A percentile compares a stretch with the other conserved stretches of the same genome.
phyloP scores from a whole-genome alignment of 352 stramenopile species.

The Globisporangium nodosum region DNA sequence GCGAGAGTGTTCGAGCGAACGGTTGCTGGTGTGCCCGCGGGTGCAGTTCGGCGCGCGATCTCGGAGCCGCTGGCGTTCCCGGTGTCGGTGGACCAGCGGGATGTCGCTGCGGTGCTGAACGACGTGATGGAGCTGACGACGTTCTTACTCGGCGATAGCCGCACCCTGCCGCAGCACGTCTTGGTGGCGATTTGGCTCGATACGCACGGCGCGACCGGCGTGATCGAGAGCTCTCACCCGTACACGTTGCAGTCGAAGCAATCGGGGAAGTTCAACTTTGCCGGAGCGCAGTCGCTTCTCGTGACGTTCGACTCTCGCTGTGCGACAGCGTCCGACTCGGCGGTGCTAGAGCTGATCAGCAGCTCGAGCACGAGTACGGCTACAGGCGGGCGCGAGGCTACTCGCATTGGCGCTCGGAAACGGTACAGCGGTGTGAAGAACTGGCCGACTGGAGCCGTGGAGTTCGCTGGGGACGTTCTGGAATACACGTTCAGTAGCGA shows the following conservation, averaged over 20 bases:
- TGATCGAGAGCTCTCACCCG: conserved; percentile 66
- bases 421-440: conserved; percentile 31
- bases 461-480: conserved; percentile 54
- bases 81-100: conserved; percentile 32
- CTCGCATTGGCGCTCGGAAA: conserved; percentile 16
- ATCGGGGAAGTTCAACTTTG: conserved; percentile 38
- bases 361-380: conserved; percentile 3
- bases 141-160: conserved; percentile 55
- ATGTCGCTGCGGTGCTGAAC: conserved; percentile 34
- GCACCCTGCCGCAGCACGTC: conserved; percentile 42
- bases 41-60: background rate
- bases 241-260: conserved; percentile 29
- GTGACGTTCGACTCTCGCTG: conserved; percentile 69
- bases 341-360: conserved; percentile 17
- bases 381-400: conserved; percentile 2
- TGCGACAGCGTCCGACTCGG: conserved; percentile 19
- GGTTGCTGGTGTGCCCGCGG: background rate
- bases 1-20: conserved; percentile 24
- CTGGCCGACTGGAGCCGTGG: conserved; percentile 48
- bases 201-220: conserved; percentile 50
- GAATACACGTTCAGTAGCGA: conserved; percentile 53
- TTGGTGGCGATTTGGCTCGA: conserved; percentile 73
- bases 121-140: conserved; percentile 44
- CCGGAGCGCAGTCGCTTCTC: conserved; percentile 43
- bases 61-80: conserved; percentile 32